Conservation (phyloP, 1,139 yeast genomes). For the Sugiyamaella pinicola region DNA sequence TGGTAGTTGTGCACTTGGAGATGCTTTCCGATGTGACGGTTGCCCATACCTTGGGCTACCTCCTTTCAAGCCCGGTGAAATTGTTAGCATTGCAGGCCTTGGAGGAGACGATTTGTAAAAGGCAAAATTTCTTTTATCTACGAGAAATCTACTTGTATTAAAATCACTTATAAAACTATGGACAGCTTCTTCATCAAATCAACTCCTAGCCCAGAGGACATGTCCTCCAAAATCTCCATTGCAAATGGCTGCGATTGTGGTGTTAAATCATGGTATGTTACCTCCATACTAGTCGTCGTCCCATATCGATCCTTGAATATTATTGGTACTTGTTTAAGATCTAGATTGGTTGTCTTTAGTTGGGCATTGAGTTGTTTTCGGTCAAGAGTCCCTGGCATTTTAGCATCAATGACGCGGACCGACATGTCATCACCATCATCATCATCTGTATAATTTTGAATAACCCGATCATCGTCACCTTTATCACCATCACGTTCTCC, state of each 20-base stretch:
- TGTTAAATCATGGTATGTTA: constrained; percentile 3
- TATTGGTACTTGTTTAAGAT: constrained; percentile 15
- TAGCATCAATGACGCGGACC: constrained; percentile 5
- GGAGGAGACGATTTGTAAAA: constrained; percentile 40
- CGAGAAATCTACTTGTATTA: background rate
- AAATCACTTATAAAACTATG: constrained; percentile 1
- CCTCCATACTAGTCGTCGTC: background rate
- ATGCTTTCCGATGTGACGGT: constrained; percentile 97
- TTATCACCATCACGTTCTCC: constrained; percentile 4
- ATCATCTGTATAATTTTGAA: too few species aligned
- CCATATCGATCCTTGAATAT: constrained; percentile 1
- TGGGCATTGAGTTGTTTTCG: constrained; percentile 4
- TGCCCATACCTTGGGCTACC: constrained; percentile 97
- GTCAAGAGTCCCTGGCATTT: constrained; percentile 17
- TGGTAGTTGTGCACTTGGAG: constrained; percentile 95
- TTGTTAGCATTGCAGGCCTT: constrained; percentile 40
- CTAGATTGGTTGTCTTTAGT: background rate
- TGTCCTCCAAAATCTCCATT: constrained; percentile 14
- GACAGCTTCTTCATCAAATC: constrained; percentile 15
- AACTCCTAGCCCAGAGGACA: constrained; percentile 22
- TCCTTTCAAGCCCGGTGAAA: constrained; percentile 96
- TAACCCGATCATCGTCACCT: background rate
- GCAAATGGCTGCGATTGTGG: constrained; percentile 5
- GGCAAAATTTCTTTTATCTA: background rate
- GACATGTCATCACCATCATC: too few species aligned